Conservation (phyloP, 2,329 filamentous ascomycete genomes). For the Rhytidhysteron rufulum region DNA sequence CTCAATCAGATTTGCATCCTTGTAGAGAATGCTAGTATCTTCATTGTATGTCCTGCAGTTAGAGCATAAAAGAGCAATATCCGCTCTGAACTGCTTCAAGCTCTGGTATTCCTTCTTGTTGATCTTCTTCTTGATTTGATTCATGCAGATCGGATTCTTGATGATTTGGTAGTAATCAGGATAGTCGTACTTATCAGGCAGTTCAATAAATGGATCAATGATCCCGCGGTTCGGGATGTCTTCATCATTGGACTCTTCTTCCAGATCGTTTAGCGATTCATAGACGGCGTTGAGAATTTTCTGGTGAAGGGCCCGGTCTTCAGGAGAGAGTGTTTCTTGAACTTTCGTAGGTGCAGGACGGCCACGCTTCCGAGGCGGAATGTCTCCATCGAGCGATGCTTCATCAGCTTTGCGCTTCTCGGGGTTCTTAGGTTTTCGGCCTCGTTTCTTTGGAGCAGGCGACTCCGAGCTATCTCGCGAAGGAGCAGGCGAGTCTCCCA, state of each 20-base stretch:
- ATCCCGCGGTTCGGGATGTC: constrained; percentile 68
- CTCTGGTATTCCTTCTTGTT: constrained; percentile 91
- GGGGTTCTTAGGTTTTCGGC: constrained; percentile 67
- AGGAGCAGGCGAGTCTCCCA: constrained; percentile 71
- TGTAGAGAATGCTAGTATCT: constrained; percentile 85
- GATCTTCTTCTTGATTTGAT: constrained; percentile 89
- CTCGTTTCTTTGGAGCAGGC: constrained; percentile 70
- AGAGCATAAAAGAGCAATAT: constrained; percentile 78
- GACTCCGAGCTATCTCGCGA: constrained; percentile 83
- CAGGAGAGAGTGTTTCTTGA: constrained; percentile 59
- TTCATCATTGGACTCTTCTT: constrained; percentile 65
- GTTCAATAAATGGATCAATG: constrained; percentile 89
- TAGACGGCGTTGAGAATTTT: constrained; percentile 73
- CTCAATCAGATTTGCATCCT: constrained; percentile 90
- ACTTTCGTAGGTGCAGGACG: constrained; percentile 62
- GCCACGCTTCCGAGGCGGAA: constrained; percentile 61
- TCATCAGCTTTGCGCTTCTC: constrained; percentile 88
- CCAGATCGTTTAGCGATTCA: constrained; percentile 76
- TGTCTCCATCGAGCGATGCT: constrained; percentile 62
- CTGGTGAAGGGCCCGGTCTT: constrained; percentile 75
- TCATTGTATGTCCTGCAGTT: constrained; percentile 98
- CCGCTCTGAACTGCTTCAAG: constrained; percentile 73
- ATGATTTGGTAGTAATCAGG: constrained; percentile 96
- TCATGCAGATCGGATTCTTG: constrained; percentile 89
- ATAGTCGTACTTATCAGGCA: constrained; percentile 84